Percentiles rank a stretch among this genome's conserved stretches.
Conservation (phyloP, 768 basidiomycete species). For the Termitomyces sp. region DNA sequence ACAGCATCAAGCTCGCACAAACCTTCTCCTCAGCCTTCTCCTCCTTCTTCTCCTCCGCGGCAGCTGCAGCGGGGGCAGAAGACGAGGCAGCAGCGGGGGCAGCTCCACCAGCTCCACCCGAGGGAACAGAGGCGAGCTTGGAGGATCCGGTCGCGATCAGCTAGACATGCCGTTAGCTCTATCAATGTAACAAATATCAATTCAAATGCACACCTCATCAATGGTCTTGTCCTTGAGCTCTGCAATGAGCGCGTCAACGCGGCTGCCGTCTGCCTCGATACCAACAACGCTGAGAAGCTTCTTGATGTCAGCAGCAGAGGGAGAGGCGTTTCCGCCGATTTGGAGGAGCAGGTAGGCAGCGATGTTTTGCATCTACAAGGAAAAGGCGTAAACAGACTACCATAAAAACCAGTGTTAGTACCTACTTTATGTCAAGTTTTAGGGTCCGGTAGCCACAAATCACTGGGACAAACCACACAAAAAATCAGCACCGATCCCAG, state of each 20-base stretch:
- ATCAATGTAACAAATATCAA: constrained; percentile 9
- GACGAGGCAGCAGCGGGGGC: constrained; percentile 48
- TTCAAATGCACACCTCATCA: constrained; percentile 51
- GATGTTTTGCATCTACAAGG: constrained; percentile 76
- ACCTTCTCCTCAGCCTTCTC: constrained; percentile 92
- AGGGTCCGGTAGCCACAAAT: constrained; percentile 86
- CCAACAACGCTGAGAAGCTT: constrained; percentile 82
- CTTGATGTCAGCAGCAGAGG: constrained; percentile 84
- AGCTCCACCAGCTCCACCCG: constrained; percentile 78
- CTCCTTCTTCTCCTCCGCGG: constrained; percentile 70
- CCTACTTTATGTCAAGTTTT: constrained; percentile 40
- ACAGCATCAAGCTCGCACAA: constrained; percentile 18
- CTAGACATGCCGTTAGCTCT: constrained; percentile 27
- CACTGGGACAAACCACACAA: constrained; percentile 37
- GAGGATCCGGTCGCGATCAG: constrained; percentile 88
- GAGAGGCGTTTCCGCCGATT: constrained; percentile 86
- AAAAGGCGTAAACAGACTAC: not conserved
- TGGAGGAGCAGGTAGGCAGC: constrained; percentile 98
- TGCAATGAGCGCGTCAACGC: constrained; percentile 76
- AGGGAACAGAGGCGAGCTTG: constrained; percentile 96
- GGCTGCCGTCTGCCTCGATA: constrained; percentile 81
- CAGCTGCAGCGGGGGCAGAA: constrained; percentile 53
- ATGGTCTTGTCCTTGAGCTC: constrained; percentile 91
- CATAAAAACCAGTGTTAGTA: not conserved
- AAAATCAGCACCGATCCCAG: constrained; percentile 1